Conservation (phyloP, 2,329 filamentous ascomycete genomes). For the Fusarium denticulatum region DNA sequence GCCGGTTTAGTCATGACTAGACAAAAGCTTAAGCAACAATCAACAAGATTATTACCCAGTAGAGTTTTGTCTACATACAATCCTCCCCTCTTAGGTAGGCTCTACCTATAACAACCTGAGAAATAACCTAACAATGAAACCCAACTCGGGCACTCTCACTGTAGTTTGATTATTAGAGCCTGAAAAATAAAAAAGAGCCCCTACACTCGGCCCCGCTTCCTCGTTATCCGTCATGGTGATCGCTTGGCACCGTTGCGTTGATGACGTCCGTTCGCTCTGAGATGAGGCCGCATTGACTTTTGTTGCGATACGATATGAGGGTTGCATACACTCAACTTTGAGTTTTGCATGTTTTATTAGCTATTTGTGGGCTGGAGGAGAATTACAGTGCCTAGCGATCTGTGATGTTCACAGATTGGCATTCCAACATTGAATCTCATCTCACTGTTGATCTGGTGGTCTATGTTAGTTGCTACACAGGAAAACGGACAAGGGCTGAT, state of each 20-base stretch:
- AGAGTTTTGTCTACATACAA: constrained; percentile 5
- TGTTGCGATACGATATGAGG: neutral
- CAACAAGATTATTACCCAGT: constrained; percentile 4
- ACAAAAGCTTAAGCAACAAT: constrained; percentile 12
- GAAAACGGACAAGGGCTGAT: constrained; percentile 39
- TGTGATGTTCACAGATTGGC: neutral
- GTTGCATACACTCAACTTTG: neutral
- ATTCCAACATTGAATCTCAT: constrained; percentile 31
- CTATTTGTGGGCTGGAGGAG: neutral
- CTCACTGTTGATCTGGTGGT: constrained; percentile 40
- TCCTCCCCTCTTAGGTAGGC: neutral
- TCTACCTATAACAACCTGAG: neutral
- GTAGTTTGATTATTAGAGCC: constrained; percentile 1
- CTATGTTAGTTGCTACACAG: neutral
- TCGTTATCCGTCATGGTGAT: constrained; percentile 24
- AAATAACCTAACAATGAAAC: neutral
- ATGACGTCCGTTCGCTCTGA: constrained; percentile 21
- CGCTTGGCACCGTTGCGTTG: constrained; percentile 18
- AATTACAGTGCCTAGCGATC: neutral
- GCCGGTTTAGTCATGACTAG: constrained; percentile 2
- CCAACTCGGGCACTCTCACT: neutral
- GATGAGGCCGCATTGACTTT: constrained; percentile 23
- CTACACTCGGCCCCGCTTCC: constrained; percentile 12
- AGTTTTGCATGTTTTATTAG: neutral
- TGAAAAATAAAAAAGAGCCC: neutral